Evolutionary conservation across 192 early-diverging fungal genomes (phyloP).

Genomic region (Coemansia biformis): DNA sequence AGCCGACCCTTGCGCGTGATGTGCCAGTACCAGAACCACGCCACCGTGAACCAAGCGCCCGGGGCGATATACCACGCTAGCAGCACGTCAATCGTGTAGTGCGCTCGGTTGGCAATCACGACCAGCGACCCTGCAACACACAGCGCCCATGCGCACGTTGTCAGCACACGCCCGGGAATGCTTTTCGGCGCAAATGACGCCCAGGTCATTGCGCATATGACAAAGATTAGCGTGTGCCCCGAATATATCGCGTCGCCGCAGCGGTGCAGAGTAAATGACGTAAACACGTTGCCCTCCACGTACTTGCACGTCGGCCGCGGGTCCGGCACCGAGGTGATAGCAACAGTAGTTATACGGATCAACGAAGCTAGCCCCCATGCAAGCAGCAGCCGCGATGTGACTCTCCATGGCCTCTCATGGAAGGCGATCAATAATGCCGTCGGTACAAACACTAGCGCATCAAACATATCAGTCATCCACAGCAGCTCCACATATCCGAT

Average conservation of each 20-base stretch:
- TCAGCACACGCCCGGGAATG: conserved; percentile 37
- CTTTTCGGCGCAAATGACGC: conserved; percentile 53
- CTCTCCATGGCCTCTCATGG: conserved; percentile 54
- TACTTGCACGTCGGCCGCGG: conserved; percentile 56
- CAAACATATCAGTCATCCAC: conserved; percentile 61
- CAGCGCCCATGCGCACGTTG: conserved; percentile 45
- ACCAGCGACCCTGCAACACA: conserved; percentile 56
- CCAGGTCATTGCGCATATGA: conserved; percentile 58
- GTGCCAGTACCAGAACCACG: conserved; percentile 54
- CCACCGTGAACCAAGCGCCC: conserved; percentile 52
- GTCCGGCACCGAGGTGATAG: conserved; percentile 63
- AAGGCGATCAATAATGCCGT: conserved; percentile 52
- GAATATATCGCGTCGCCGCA: conserved; percentile 66
- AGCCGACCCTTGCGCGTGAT: conserved; percentile 44
- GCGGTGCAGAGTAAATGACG: conserved; percentile 54
- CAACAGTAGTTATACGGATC: conserved; percentile 58
- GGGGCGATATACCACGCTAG: conserved; percentile 56
- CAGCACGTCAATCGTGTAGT: conserved; percentile 61
- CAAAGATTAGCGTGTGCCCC: conserved; percentile 62
- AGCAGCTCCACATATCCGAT: conserved; percentile 52
- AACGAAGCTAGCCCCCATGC: conserved; percentile 55
- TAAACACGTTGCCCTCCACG: conserved; percentile 54
- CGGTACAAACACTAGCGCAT: conserved; percentile 53
- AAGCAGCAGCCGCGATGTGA: conserved; percentile 51
- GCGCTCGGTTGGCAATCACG: conserved; percentile 60